Evolutionary conservation across 306 rosid genomes (phyloP).

Genomic region (Fagus crenata): DNA sequence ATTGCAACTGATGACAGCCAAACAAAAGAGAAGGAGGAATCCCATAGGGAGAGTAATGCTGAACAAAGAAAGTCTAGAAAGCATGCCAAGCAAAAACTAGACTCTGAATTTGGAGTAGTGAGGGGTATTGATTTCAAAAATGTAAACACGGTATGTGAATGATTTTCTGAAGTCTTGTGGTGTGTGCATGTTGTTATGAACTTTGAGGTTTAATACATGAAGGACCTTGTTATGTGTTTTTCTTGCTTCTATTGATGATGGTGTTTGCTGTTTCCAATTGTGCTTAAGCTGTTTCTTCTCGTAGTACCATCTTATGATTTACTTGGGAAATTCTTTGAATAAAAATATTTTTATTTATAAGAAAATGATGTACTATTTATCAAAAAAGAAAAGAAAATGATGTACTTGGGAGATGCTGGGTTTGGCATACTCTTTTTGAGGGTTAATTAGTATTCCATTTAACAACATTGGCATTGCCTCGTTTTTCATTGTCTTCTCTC

Average conservation of each 20-base stretch:
- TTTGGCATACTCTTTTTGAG: neutral
- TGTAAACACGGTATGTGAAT: slow-evolving; percentile 75
- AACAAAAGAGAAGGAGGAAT: slow-evolving; percentile 67
- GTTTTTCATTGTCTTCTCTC: neutral
- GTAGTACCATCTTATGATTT: neutral
- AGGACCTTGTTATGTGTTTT: neutral
- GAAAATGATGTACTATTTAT: too few relatives aligned
- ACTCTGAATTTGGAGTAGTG: slow-evolving; percentile 95
- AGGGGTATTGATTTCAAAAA: slow-evolving; percentile 94
- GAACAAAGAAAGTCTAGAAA: slow-evolving; percentile 51
- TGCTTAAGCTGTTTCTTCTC: neutral
- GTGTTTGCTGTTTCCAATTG: neutral
- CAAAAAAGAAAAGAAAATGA: neutral
- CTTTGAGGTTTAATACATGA: neutral
- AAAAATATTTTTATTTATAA: too few relatives aligned
- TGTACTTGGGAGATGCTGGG: neutral
- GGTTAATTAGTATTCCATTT: neutral
- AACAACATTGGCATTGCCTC: neutral
- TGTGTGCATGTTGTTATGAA: neutral
- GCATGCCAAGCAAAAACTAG: slow-evolving; percentile 53
- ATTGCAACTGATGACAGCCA: slow-evolving; percentile 85
- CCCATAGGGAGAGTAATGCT: slow-evolving; percentile 40
- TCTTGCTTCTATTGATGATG: neutral
- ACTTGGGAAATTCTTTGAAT: too few relatives aligned
- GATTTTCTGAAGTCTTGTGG: neutral